Conservation (phyloP, 2,329 filamentous ascomycete species). For the Pseudocercospora crystallina region DNA sequence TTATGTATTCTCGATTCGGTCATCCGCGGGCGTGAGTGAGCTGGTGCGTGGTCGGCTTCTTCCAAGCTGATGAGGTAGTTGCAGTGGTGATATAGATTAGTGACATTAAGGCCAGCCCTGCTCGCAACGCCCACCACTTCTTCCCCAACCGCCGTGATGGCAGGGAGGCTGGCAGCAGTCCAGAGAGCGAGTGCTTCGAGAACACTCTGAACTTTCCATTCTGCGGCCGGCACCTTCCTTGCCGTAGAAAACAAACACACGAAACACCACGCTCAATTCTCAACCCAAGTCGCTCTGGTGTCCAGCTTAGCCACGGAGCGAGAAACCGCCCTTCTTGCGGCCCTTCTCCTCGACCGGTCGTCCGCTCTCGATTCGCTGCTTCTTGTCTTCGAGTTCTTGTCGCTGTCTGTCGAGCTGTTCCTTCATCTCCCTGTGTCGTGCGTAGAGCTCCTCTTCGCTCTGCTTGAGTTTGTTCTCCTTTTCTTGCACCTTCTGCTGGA, state of each 20-base stretch:
- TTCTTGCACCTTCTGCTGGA: slow-evolving; percentile 99
- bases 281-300: slow-evolving; percentile 5
- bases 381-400: slow-evolving; percentile 97
- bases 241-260: slow-evolving; percentile 13
- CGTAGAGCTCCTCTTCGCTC: slow-evolving; percentile 98
- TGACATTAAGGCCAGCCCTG: slow-evolving; percentile 27
- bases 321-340: slow-evolving; percentile 96
- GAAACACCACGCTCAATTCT: slow-evolving; percentile 25
- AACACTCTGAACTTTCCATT: no score
- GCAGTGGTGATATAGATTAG: slow-evolving; percentile 32
- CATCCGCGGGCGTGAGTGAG: neutral
- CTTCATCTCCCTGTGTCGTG: slow-evolving; percentile 99
- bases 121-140: slow-evolving; percentile 18
- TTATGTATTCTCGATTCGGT: no score
- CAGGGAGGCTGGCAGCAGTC: slow-evolving; percentile 4
- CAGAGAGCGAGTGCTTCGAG: no score
- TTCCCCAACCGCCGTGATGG: slow-evolving; percentile 12
- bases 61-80: slow-evolving; percentile 22
- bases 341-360: slow-evolving; percentile 95
- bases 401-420: slow-evolving; percentile 96
- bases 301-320: slow-evolving; percentile 62
- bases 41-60: slow-evolving; percentile 6
- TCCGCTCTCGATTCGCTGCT: slow-evolving; percentile 89
- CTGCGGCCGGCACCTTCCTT: slow-evolving; percentile 9
- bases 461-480: slow-evolving; percentile 99